Percentiles rank a stretch among this genome's conserved stretches.
Evolutionary conservation across 805 yeast genomes (phyloP).

Genomic region (Yamadazyma nakazawae): DNA sequence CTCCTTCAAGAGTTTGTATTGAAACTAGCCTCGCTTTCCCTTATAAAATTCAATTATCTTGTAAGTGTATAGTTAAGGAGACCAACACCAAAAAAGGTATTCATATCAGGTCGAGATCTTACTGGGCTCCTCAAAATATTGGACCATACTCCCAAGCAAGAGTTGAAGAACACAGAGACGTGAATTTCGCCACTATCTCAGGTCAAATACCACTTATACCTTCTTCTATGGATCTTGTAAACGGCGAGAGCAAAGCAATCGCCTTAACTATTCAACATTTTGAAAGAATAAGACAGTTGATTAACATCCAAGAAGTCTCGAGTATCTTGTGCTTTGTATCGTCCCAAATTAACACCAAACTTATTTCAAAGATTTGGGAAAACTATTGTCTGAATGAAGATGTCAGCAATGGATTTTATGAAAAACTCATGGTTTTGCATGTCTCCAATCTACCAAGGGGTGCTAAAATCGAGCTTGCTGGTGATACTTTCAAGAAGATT

Average conservation of each 20-base stretch:
- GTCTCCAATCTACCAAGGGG: conserved; percentile 59
- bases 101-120: conserved; percentile 89
- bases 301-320: conserved; percentile 44
- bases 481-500: conserved; percentile 42
- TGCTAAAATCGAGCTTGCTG: conserved; percentile 76
- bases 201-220: conserved; percentile 93
- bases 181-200: conserved; percentile 59
- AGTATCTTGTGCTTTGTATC: conserved; percentile 57
- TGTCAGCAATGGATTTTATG: conserved; percentile 14
- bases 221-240: conserved; percentile 51
- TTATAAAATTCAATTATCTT: conserved; percentile 54
- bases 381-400: conserved; percentile 27
- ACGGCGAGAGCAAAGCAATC: conserved; percentile 39
- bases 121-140: conserved; percentile 98
- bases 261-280: conserved; percentile 67
- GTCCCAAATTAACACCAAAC: conserved; percentile 20
- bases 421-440: conserved; percentile 48
- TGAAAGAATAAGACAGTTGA: conserved; percentile 54
- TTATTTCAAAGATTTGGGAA: conserved; percentile 44
- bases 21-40: conserved; percentile 48
- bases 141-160: conserved; percentile 95
- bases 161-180: conserved; percentile 34
- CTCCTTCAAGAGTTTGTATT: conserved; percentile 89
- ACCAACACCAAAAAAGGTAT: conserved; percentile 54
- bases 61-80: conserved; percentile 41